Base-by-base conservation (phyloP, 164 flowering plant genomes). In the Vitis cinerea region DNA sequence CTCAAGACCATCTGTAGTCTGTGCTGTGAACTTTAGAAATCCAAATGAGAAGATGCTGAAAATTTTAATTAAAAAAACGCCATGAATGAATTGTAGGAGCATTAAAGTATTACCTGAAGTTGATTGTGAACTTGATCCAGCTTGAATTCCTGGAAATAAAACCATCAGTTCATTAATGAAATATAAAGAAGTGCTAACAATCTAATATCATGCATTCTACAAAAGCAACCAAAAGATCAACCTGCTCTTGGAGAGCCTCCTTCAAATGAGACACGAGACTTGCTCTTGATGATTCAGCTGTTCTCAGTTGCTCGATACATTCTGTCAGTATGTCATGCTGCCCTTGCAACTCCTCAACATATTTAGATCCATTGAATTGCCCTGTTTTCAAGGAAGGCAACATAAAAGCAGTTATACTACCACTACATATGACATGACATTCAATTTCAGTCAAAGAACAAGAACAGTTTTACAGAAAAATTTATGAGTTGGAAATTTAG, bases 221-320 rank as follows among this genome's bases (percentile, higher is more conserved):
- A 65, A 64, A 44, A 57, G 31, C 30, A 59, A 54, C 64, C 1
- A 12, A 2, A 19, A 50, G 27, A 67, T 47, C 13, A 71, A 95
- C 99, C 99, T 93, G 91, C 79, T 95, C 99, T 58, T 84, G 88
- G 19, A 93, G 82, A 79, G 97, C 95, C 69, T 88, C 93, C 68
- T 87, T 87, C 65, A 95, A 72, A 74, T 79, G 79, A 71, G 89
- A 80, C 19, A 93, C 84, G 70, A 95, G 97, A 64, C 64, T 85
- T 72, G 84, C 84, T 70, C 94, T 85, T 7, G 92, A 85, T 70
- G 90, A 82, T 78, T 91, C 97, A 67, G 83, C 74, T 47, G 79
- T 72, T 62, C 78, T 72, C 64, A 95, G 82, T 69, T 91, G 93
- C 63, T 85, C 90, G 71, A 91, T 83, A 72, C 93, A 87, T 48